A percentile compares a stretch with the other conserved stretches of the same genome.
Evolutionary conservation across 176 grass and related monocot genomes (phyloP).

Genomic region (Poa annua): DNA sequence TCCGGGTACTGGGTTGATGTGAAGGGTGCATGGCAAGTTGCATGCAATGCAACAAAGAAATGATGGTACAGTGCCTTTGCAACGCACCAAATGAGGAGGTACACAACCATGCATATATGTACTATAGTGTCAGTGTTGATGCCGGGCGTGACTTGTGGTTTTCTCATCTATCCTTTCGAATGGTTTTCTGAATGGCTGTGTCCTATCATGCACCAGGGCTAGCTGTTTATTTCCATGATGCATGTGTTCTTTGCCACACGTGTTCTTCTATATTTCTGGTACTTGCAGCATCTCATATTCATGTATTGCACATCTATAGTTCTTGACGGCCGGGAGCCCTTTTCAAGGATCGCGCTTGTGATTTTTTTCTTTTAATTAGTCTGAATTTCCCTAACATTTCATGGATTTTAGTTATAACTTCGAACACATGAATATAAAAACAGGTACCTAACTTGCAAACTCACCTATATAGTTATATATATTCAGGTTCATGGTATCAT

Average conservation of each 20-base stretch:
- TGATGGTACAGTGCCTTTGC: conserved; percentile 31
- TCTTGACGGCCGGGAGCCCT: neutral
- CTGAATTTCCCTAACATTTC: neutral
- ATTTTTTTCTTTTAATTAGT: neutral
- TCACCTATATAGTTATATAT: neutral
- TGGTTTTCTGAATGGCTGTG: conserved; percentile 47
- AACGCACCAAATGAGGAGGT: conserved; percentile 33
- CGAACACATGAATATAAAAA: neutral
- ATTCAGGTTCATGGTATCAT: neutral
- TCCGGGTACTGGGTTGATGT: conserved; percentile 46
- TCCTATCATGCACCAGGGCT: conserved; percentile 29
- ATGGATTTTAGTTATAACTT: neutral
- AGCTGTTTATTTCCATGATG: conserved; percentile 6
- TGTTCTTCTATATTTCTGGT: conserved; percentile 13
- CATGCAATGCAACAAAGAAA: conserved; percentile 27
- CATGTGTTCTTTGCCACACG: neutral
- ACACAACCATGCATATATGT: conserved; percentile 26
- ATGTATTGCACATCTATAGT: neutral
- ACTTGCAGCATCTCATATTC: conserved; percentile 13
- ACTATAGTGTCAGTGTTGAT: neutral
- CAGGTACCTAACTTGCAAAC: neutral
- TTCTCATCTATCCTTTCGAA: conserved; percentile 27
- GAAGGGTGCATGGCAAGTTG: conserved; percentile 46
- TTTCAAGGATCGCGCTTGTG: neutral
- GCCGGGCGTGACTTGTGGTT: conserved; percentile 39